phyloP scores from a whole-genome alignment of 2,329 filamentous ascomycete species.

The Cercospora canescens region DNA sequence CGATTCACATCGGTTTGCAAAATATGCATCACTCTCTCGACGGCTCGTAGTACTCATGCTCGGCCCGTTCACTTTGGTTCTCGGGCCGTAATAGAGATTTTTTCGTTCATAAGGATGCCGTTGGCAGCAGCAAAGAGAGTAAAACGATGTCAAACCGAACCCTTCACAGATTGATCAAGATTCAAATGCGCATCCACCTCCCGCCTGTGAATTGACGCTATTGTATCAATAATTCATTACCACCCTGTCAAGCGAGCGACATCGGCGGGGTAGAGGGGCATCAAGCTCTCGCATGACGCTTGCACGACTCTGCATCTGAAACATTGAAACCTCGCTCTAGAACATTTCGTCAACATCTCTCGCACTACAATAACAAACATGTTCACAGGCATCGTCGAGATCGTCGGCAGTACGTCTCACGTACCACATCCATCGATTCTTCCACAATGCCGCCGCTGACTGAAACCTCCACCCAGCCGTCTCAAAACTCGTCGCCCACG shows the following conservation, averaged over 20 bases:
- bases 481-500: conserved; percentile 75
- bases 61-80: not conserved
- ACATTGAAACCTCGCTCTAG: not conserved
- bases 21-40: not conserved
- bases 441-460: conserved; percentile 38
- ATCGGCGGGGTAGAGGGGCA: not conserved
- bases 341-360: not conserved
- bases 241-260: not conserved
- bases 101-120: not conserved
- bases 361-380: conserved; percentile 54
- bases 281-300: conserved; percentile 12
- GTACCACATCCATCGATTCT: conserved; percentile 20
- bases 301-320: conserved; percentile 4
- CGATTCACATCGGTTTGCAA: not conserved
- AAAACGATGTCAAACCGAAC: too few species aligned
- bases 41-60: not conserved
- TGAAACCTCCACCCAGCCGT: conserved; percentile 63
- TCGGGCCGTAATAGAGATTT: not conserved
- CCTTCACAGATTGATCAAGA: too few species aligned
- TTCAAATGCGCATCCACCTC: too few species aligned
- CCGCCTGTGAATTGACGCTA: too few species aligned
- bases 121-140: not conserved
- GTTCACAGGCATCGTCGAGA: conserved; percentile 96
- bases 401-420: conserved; percentile 75
- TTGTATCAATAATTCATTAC: not conserved